Evolutionary conservation across 163 green algal genomes (phyloP).

Genomic region (Volvox carteri): DNA sequence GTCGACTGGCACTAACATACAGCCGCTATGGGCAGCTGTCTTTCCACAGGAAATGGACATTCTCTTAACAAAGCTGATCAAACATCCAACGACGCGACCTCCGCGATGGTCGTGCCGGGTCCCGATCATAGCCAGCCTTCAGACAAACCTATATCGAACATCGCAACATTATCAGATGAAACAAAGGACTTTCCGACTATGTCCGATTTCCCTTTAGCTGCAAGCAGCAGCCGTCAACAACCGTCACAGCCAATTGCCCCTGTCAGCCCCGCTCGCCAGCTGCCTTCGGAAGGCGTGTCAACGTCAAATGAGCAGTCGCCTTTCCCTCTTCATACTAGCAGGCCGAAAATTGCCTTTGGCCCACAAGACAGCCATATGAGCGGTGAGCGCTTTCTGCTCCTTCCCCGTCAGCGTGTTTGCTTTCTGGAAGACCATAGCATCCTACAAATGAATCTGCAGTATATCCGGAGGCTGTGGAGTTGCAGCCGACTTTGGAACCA

Average conservation of each 20-base stretch:
- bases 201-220: not conserved
- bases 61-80: too few relatives aligned
- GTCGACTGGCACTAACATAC: too few relatives aligned
- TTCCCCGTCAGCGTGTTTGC: too few relatives aligned
- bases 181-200: not conserved
- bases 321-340: not conserved
- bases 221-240: not conserved
- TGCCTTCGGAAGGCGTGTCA: not conserved
- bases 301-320: not conserved
- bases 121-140: not conserved
- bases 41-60: conserved; percentile 18
- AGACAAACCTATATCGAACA: not conserved
- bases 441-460: not conserved
- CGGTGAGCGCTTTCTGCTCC: too few relatives aligned
- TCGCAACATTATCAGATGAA: not conserved
- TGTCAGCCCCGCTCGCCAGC: not conserved
- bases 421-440: too few relatives aligned
- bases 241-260: not conserved
- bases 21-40: conserved; percentile 37
- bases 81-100: too few relatives aligned
- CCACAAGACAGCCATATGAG: not conserved
- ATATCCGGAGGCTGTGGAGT: not conserved
- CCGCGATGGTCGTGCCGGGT: not conserved
- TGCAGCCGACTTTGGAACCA: not conserved
- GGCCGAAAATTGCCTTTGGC: not conserved